These are phyloP conservation scores for Hypoxylon sp. DNA, from an alignment of 2,329 filamentous ascomycete genomes.

Conservation along the genomic window DNA sequence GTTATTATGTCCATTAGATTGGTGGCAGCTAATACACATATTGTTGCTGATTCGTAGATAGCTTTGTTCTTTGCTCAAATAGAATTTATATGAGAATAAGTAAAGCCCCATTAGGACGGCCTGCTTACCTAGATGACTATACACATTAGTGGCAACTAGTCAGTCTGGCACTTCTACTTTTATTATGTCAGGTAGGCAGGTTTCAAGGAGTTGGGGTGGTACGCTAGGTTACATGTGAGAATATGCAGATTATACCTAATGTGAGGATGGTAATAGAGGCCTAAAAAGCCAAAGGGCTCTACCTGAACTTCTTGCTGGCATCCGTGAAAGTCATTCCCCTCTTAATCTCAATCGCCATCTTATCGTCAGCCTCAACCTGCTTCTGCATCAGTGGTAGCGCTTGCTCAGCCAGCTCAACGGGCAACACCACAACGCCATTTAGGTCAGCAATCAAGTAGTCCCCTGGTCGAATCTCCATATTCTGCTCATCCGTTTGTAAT, in stretches of 20 bases:
- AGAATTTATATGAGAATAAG: background rate
- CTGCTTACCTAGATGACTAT: background rate
- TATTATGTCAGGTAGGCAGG: background rate
- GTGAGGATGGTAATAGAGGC: background rate
- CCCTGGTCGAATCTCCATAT: conserved; percentile 59
- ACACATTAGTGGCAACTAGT: background rate
- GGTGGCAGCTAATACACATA: conserved; percentile 4
- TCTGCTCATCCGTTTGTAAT: conserved; percentile 57
- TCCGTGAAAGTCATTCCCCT: conserved; percentile 62
- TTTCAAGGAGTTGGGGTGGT: background rate
- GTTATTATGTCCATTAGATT: conserved; percentile 4
- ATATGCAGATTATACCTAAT: background rate
- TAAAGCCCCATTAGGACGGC: too few species aligned
- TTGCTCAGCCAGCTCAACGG: conserved; percentile 57
- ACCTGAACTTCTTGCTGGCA: conserved; percentile 60
- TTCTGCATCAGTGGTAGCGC: conserved; percentile 60
- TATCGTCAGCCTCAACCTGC: conserved; percentile 60
- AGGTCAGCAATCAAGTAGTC: conserved; percentile 63
- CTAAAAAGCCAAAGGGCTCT: background rate
- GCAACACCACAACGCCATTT: conserved; percentile 63
- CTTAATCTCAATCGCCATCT: conserved; percentile 59
- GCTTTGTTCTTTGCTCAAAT: background rate
- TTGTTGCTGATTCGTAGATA: background rate
- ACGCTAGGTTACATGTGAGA: background rate
- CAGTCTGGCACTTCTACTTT: background rate